phyloP scores from a whole-genome alignment of 2,329 filamentous ascomycete species.

The Ceratocystis alfenasii region DNA sequence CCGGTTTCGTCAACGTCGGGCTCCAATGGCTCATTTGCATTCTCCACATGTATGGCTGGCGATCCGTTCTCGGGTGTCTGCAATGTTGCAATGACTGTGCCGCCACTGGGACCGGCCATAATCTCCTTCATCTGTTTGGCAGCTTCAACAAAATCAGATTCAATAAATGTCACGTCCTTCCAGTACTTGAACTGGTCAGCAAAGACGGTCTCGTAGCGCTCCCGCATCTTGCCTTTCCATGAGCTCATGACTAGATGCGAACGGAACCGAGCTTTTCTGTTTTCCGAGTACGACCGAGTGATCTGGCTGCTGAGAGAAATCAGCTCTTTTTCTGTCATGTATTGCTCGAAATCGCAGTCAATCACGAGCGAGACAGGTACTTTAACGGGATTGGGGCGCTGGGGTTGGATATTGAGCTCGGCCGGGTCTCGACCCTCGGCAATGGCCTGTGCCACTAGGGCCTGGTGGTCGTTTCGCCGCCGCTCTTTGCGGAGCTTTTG shows the following conservation, averaged over 20 bases:
- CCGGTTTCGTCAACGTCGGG: conserved; percentile 30
- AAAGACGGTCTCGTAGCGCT: conserved; percentile 69
- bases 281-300: conserved; percentile 81
- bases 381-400: conserved; percentile 33
- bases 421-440: conserved; percentile 35
- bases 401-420: conserved; percentile 29
- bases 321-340: conserved; percentile 79
- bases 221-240: conserved; percentile 62
- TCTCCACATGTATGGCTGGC: conserved; percentile 20
- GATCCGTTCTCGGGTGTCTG: conserved; percentile 29
- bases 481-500: conserved; percentile 37
- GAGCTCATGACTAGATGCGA: conserved; percentile 65
- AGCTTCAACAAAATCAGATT: conserved; percentile 61
- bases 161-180: conserved; percentile 63
- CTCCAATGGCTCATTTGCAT: conserved; percentile 27
- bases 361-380: conserved; percentile 72
- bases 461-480: conserved; percentile 40
- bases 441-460: conserved; percentile 36
- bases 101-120: conserved; percentile 50
- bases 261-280: conserved; percentile 54
- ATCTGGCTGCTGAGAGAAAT: conserved; percentile 75
- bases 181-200: conserved; percentile 60
- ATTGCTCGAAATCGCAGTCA: conserved; percentile 82
- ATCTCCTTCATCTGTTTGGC: conserved; percentile 51
- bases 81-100: conserved; percentile 49